phyloP scores from a whole-genome alignment of 108 stramenopile species.

The Pseudonitzschia multiseries region DNA sequence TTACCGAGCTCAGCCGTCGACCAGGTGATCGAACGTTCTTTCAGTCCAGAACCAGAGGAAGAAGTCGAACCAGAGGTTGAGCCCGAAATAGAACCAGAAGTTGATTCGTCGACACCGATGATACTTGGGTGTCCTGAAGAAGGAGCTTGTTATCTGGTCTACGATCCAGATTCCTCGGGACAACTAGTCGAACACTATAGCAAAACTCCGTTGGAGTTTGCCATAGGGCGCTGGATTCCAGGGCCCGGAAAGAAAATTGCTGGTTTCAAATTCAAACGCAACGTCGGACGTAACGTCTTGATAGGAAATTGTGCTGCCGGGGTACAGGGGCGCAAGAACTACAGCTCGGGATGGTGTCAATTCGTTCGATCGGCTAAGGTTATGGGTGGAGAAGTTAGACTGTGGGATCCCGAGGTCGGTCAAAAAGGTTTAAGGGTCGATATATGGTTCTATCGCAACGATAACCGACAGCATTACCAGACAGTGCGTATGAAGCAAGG shows the following conservation, averaged over 20 bases:
- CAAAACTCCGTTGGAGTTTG: constrained; percentile 33
- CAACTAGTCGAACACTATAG: constrained; percentile 39
- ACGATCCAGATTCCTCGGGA: constrained; percentile 41
- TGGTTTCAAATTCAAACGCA: constrained; percentile 53
- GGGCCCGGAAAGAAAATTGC: constrained; percentile 35
- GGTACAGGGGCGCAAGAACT: constrained; percentile 33
- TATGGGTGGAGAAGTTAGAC: constrained; percentile 12
- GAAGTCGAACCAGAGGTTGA: not conserved
- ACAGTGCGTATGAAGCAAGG: constrained; percentile 15
- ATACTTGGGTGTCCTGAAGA: constrained; percentile 13
- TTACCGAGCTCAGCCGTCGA: not conserved
- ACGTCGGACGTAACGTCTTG: constrained; percentile 33
- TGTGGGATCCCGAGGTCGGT: constrained; percentile 17
- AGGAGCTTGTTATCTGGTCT: constrained; percentile 42
- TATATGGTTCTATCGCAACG: constrained; percentile 25
- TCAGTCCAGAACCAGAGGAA: not conserved
- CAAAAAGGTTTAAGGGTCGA: constrained; percentile 32
- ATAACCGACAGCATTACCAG: not conserved
- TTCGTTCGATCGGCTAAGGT: constrained; percentile 28
- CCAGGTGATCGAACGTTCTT: not conserved
- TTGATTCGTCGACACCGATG: not conserved
- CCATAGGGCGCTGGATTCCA: constrained; percentile 47
- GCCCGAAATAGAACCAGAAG: not conserved
- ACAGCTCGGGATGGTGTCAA: constrained; percentile 33
- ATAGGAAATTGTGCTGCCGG: constrained; percentile 33